phyloP scores from a whole-genome alignment of 2,329 filamentous ascomycete genomes.

The Colletotrichum cereale region DNA sequence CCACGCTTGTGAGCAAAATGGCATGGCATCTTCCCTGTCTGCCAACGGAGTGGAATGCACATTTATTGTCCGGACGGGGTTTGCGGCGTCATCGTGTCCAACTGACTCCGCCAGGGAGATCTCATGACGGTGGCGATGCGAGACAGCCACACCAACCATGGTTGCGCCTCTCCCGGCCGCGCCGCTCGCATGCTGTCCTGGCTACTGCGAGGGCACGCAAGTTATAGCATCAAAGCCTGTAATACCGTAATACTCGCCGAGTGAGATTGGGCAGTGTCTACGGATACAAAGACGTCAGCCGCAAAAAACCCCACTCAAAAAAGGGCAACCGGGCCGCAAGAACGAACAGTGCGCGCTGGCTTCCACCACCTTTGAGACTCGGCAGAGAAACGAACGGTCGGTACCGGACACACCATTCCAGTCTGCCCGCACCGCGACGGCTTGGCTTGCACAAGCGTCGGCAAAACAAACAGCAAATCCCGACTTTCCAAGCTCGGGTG shows the following conservation, averaged over 20 bases:
- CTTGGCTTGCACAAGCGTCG: neutral
- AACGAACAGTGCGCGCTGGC: neutral
- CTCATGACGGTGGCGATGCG: constrained; percentile 12
- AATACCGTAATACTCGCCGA: neutral
- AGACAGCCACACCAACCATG: constrained; percentile 33
- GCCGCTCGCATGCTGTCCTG: constrained; percentile 20
- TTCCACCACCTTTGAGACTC: too few relatives aligned
- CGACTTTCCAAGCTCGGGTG: neutral
- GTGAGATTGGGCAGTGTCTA: neutral
- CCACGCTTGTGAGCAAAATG: neutral
- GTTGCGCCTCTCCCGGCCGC: constrained; percentile 19
- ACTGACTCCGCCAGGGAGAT: neutral
- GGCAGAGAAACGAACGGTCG: neutral
- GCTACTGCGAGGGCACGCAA: constrained; percentile 23
- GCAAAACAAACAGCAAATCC: neutral
- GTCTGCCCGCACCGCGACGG: neutral
- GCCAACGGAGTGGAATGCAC: neutral
- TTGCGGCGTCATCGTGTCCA: neutral
- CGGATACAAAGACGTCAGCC: constrained; percentile 7
- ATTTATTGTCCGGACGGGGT: neutral
- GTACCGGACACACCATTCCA: neutral
- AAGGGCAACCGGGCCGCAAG: constrained; percentile 6
- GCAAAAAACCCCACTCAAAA: too few relatives aligned
- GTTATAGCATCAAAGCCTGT: too few relatives aligned
- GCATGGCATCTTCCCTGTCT: neutral